Evolutionary conservation across 768 basidiomycete genomes (phyloP), one percentile per base, ranked within the genome.

Genomic region (Amyloporia xantha): DNA sequence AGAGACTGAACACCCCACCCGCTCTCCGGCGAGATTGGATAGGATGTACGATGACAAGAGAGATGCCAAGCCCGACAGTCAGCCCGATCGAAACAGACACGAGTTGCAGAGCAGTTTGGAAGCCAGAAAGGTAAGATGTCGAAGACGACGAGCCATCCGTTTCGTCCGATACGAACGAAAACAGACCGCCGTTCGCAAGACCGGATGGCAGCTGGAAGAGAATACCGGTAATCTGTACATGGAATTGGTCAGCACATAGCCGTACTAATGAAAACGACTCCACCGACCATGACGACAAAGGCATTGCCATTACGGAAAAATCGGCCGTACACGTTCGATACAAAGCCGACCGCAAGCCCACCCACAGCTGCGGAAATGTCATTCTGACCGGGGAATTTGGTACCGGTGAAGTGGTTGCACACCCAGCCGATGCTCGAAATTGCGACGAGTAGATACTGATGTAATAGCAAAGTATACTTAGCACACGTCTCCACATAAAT

Each of bases 201-300:
- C 89, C 90, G 6, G 85, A 86, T 0, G 89, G 90, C 1, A 92
- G 74, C 66, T 92, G 91, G 69, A 91, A 86, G 13, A 91, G 71
- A 41, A 92, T 86, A 20, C 85, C 88, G 0, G 84, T 86, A 54
- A 87, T 82, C 75, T 68, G 43, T 1, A 28, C 3, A 36, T 9
- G 38, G 12, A 20, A 43, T 10, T 13, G 23, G 44, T 45, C 15
- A 25, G 41, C 47, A 28, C 17, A 3, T 39, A 20, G 26, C 15
- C 15, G 23, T 20, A 20, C 26, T 1, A 36, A 24, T 38, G 20
- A 33, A 46, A 13, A 3, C 28, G 30, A 23, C 41, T 11, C 3
- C 12, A 64, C 74, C 28, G 37, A 87, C 86, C 80, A 90, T 88
- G 51, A 91, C 79, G 19, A 89, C 85, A 60, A 91, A 91, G 1